Percentiles rank a stretch among this genome's conserved stretches.
These are phyloP conservation scores for Cucurbita pepo DNA, from an alignment of 306 rosid genomes.

Conservation along the genomic window DNA sequence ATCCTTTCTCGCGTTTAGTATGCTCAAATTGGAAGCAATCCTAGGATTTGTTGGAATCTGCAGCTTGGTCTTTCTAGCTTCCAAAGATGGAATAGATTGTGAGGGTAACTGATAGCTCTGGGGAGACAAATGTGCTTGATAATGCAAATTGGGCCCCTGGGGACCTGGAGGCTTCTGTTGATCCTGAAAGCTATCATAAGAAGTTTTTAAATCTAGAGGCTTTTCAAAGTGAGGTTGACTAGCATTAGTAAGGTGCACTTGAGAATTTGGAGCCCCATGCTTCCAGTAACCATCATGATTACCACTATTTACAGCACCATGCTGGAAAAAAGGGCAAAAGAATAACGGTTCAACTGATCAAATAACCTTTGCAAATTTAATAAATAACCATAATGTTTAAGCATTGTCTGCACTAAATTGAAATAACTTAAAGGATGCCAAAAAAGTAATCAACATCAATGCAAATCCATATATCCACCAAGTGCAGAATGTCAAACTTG, in stretches of 20 bases:
- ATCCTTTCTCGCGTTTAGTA: slow-evolving; percentile 59
- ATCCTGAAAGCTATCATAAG: slow-evolving; percentile 92
- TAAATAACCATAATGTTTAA: slow-evolving; percentile 2
- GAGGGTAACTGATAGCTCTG: slow-evolving; percentile 26
- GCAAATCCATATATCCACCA: background rate
- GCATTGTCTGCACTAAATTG: background rate
- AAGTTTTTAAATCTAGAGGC: slow-evolving; percentile 67
- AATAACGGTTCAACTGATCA: slow-evolving; percentile 12
- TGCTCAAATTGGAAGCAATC: slow-evolving; percentile 64
- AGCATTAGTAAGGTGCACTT: slow-evolving; percentile 52
- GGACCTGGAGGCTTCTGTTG: slow-evolving; percentile 47
- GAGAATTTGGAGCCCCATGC: slow-evolving; percentile 56
- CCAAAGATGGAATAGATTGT: slow-evolving; percentile 48
- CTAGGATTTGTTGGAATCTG: slow-evolving; percentile 98
- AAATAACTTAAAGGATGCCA: background rate
- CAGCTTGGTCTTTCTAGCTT: slow-evolving; percentile 53
- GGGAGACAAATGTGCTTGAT: slow-evolving; percentile 48
- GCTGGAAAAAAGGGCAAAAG: slow-evolving; percentile 50
- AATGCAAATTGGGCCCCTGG: slow-evolving; percentile 39
- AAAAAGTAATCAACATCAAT: background rate
- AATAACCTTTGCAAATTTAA: slow-evolving; percentile 10
- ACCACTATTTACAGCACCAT: slow-evolving; percentile 60
- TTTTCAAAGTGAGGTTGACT: slow-evolving; percentile 63
- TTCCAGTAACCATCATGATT: slow-evolving; percentile 88
- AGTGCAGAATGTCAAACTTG: background rate